phyloP scores from a whole-genome alignment of 2,329 filamentous ascomycete species.

The Aspergillus jensenii region DNA sequence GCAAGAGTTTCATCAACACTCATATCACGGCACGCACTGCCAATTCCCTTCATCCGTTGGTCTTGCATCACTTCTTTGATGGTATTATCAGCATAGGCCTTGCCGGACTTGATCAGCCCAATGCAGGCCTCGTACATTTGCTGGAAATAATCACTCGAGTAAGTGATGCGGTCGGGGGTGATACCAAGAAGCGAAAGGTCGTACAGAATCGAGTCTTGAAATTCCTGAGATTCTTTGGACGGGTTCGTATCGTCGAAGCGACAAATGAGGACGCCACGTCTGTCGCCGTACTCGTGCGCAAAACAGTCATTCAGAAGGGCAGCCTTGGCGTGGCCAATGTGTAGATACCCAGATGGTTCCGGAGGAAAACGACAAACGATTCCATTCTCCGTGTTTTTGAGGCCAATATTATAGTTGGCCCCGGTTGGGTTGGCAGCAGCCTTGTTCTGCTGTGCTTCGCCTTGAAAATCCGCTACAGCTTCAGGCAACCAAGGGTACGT shows the following conservation, averaged over 20 bases:
- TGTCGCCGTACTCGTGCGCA: conserved; percentile 83
- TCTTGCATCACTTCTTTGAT: conserved; percentile 83
- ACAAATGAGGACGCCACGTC: conserved; percentile 74
- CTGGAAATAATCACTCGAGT: conserved; percentile 95
- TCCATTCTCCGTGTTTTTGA: conserved; percentile 80
- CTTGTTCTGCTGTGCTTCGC: conserved; percentile 37
- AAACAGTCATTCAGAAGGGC: conserved; percentile 95
- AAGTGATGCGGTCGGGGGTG: conserved; percentile 81
- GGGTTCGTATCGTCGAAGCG: conserved; percentile 98
- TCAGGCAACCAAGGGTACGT: neutral
- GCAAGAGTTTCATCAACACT: conserved; percentile 78
- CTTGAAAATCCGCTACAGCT: neutral
- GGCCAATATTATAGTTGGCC: conserved; percentile 83
- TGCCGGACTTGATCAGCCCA: conserved; percentile 78
- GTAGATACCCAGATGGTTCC: conserved; percentile 92
- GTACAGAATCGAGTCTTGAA: conserved; percentile 87
- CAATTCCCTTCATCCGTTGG: conserved; percentile 79
- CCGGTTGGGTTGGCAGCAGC: conserved; percentile 71
- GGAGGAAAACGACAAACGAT: conserved; percentile 92
- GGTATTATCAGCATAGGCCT: conserved; percentile 93
- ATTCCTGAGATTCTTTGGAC: conserved; percentile 95
- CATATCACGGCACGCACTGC: conserved; percentile 77
- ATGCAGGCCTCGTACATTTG: conserved; percentile 83
- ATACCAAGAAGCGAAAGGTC: conserved; percentile 90
- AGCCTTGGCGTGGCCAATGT: conserved; percentile 94